Conservation (phyloP, 164 flowering plant species). For the Liquidambar formosana region DNA sequence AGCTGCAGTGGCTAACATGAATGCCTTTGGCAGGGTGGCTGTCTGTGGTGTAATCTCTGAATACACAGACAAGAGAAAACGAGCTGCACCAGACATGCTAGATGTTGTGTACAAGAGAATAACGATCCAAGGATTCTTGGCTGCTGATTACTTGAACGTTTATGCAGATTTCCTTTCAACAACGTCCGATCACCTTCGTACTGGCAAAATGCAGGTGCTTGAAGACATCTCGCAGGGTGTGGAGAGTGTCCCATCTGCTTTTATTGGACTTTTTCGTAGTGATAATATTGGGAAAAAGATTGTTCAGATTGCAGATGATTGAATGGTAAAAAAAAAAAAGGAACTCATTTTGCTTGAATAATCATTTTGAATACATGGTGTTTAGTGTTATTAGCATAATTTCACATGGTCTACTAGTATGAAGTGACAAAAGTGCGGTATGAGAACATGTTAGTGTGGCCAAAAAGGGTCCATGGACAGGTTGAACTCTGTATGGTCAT, state of each 20-base stretch:
- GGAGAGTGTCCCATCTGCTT: conserved; percentile 64
- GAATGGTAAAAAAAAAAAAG: too few species aligned
- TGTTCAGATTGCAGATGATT: conserved; percentile 47
- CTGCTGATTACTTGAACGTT: conserved; percentile 32
- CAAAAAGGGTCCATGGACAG: too few species aligned
- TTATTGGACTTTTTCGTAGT: conserved; percentile 61
- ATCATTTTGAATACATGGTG: too few species aligned
- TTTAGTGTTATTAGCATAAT: too few species aligned
- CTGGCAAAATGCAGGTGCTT: conserved; percentile 36
- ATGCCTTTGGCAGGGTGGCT: conserved; percentile 57
- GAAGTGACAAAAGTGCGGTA: too few species aligned
- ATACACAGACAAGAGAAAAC: conserved; percentile 36
- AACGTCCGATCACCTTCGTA: conserved; percentile 36
- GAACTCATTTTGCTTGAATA: too few species aligned
- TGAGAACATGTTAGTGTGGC: too few species aligned
- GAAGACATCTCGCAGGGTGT: conserved; percentile 69
- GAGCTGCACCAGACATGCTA: conserved; percentile 53
- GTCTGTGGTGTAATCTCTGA: conserved; percentile 69
- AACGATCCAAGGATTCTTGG: conserved; percentile 61
- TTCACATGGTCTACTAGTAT: too few species aligned
- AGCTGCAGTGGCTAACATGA: conserved; percentile 77
- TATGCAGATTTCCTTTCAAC: conserved; percentile 42
- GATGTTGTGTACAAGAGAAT: conserved; percentile 61
- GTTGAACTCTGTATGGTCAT: too few species aligned
- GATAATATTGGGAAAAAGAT: conserved; percentile 64